phyloP scores from a whole-genome alignment of 169 alveolate genomes.

The Plasmodium gonderi region DNA sequence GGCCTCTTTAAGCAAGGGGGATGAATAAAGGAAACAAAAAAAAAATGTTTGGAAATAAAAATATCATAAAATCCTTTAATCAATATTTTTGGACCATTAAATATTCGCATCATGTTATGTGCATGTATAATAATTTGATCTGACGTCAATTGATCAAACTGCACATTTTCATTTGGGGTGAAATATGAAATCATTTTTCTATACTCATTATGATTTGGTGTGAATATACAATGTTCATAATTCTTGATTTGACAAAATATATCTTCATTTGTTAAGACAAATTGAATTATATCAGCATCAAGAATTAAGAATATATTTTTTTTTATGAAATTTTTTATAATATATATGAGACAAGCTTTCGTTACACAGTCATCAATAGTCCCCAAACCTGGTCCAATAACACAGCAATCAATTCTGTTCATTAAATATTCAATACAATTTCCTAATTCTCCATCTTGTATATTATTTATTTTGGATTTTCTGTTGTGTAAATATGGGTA shows the following conservation, averaged over 20 bases:
- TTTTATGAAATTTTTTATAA: conserved; percentile 21
- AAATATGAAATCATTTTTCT: conserved; percentile 29
- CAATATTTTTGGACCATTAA: conserved; percentile 54
- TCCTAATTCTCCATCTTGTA: conserved; percentile 20
- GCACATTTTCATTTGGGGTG: conserved; percentile 2
- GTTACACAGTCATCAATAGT: conserved; percentile 81
- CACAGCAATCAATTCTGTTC: conserved; percentile 85
- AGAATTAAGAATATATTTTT: conserved; percentile 35
- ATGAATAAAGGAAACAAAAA: conserved; percentile 26
- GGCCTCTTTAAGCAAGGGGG: conserved; percentile 24
- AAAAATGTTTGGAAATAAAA: conserved; percentile 17
- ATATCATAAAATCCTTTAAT: conserved; percentile 41
- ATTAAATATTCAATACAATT: conserved; percentile 76
- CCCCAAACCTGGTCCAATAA: conserved; percentile 95
- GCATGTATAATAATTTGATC: background rate
- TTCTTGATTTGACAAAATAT: conserved; percentile 14
- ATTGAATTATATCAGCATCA: conserved; percentile 57
- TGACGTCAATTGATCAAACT: background rate
- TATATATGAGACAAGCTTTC: conserved; percentile 2
- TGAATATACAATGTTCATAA: conserved; percentile 31
- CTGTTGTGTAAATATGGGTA: conserved; percentile 84
- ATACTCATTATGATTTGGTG: conserved; percentile 57
- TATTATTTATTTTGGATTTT: conserved; percentile 61
- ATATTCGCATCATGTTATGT: conserved; percentile 3
- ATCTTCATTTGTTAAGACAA: conserved; percentile 7